These are phyloP conservation scores for Gossypium australe DNA, from an alignment of 345 rosid genomes.

Conservation along the genomic window DNA sequence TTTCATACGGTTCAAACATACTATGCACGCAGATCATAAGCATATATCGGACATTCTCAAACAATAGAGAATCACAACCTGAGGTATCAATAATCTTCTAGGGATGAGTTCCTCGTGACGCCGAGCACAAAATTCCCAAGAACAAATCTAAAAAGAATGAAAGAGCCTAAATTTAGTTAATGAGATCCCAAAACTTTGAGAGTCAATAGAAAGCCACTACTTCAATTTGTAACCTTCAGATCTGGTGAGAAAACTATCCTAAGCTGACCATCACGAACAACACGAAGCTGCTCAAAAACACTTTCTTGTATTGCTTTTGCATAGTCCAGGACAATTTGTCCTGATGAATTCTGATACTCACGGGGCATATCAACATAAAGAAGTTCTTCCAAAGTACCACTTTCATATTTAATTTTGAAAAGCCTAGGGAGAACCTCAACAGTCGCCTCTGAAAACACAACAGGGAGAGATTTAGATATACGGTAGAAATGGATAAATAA, in stretches of 20 bases:
- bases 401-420: slow-evolving; percentile 94
- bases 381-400: slow-evolving; percentile 96
- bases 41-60: background rate
- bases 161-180: slow-evolving; percentile 9
- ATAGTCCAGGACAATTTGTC: slow-evolving; percentile 92
- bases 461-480: slow-evolving; percentile 17
- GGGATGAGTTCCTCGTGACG: slow-evolving; percentile 98
- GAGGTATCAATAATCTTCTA: slow-evolving; percentile 78
- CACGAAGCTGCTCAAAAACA: slow-evolving; percentile 97
- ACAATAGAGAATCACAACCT: slow-evolving; percentile 39
- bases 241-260: slow-evolving; percentile 92
- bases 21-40: background rate
- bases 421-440: slow-evolving; percentile 98
- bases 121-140: slow-evolving; percentile 99
- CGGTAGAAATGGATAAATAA: background rate
- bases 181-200: background rate
- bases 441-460: slow-evolving; percentile 68
- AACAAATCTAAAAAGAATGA: slow-evolving; percentile 56
- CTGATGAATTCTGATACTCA: slow-evolving; percentile 83
- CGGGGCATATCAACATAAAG: slow-evolving; percentile 95
- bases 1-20: background rate
- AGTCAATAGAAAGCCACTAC: background rate
- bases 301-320: slow-evolving; percentile 99
- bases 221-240: slow-evolving; percentile 52
- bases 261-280: slow-evolving; percentile 97